These are phyloP conservation scores for Zalaria sp. DNA, from an alignment of 2,329 filamentous ascomycete species.

Conservation along the genomic window DNA sequence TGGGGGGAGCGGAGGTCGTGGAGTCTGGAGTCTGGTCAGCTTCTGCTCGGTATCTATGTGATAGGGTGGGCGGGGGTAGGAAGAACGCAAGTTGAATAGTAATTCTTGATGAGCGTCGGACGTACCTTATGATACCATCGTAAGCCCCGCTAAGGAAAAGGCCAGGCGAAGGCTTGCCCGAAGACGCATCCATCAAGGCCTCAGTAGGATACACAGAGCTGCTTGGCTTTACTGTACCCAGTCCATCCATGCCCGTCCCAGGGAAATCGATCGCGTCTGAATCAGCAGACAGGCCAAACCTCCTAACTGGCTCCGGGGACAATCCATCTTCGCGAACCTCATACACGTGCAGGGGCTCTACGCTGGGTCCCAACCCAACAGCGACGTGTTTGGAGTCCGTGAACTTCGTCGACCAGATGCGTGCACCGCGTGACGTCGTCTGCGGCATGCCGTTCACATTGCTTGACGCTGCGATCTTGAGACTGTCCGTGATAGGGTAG, in stretches of 20 bases:
- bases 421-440: constrained; percentile 8
- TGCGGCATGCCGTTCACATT: constrained; percentile 15
- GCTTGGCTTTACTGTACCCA: constrained; percentile 14
- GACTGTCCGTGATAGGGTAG: constrained; percentile 12
- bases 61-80: neutral
- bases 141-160: constrained; percentile 47
- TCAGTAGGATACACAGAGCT: constrained; percentile 32
- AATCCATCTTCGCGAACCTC: constrained; percentile 33
- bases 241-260: neutral
- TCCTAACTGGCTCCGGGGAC: constrained; percentile 21
- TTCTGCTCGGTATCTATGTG: neutral
- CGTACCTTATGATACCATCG: constrained; percentile 34
- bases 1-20: constrained; percentile 44
- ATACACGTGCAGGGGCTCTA: constrained; percentile 34
- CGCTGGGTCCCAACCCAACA: constrained; percentile 31
- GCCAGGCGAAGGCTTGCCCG: too few relatives aligned
- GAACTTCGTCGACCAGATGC: constrained; percentile 38
- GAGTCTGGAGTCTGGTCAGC: constrained; percentile 22
- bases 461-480: constrained; percentile 22
- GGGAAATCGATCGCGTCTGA: neutral
- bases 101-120: neutral
- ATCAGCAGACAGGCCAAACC: constrained; percentile 20
- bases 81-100: too few relatives aligned
- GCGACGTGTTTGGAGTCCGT: constrained; percentile 36
- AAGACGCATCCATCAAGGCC: constrained; percentile 1